Base-by-base conservation (phyloP, 2,329 filamentous ascomycete species). In the Pseudocercospora eumusae region DNA sequence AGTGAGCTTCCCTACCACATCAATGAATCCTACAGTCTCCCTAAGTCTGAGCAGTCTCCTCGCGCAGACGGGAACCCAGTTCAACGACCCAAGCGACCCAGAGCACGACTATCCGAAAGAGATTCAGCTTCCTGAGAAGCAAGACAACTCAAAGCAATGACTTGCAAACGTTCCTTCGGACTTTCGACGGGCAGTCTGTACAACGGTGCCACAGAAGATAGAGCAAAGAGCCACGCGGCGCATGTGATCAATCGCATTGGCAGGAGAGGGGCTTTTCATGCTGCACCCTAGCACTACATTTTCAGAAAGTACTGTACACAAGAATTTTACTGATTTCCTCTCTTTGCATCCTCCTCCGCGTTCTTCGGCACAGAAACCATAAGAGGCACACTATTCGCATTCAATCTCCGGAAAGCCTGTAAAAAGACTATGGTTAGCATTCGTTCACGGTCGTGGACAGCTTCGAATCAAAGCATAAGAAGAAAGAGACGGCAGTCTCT, bases 291-390 rank as follows among this genome's bases (percentile, higher is more conserved):
- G 11, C 4, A 28, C 10, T 13, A 11, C 28, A 31, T 8, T 31
- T n/a, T 36, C 13, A n/a, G 13, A 36, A 4, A n/a, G 1, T 36
- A 1, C 33, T 15, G 13, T 36, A 36, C 3, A 15, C 33, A n/a
- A n/a, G 8, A 23, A 11, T 4, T 4, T 23, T 61, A 67, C 63
- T 73, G 76, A 63, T 82, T 82, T 45, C 80, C 79, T 67, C 70
- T 79, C 73, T 82, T 76, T 4, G 75, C 76, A 70, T 84, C 81
- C 67, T 84, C 81, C 64, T 80, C 79, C 23, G 79, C 80, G 62
- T 79, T 79, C 76, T 84, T 84, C 2, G 82, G 83, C 36, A 84
- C 82, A 44, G 73, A 73, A 6, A 84, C 78, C 59, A 84, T 72
- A 64, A 79, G 78, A 8, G 82, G 83, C 2, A 84, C 81, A 9